These are phyloP conservation scores for Teunomyces cretensis DNA, from an alignment of 805 yeast species.

Conservation along the genomic window DNA sequence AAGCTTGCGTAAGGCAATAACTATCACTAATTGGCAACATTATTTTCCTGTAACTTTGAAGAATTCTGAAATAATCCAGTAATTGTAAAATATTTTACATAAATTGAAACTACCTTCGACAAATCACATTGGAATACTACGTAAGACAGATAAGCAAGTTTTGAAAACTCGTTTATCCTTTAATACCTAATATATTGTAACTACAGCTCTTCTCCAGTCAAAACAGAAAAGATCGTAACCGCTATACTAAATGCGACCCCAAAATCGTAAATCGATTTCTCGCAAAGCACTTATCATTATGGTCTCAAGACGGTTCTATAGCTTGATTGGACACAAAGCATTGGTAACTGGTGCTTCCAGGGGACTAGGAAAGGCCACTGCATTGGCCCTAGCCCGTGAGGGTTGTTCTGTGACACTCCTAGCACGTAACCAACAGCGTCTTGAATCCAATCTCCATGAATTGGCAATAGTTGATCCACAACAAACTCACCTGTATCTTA, in stretches of 20 bases:
- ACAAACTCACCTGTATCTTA: slow-evolving; percentile 31
- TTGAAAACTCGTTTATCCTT: too few species aligned
- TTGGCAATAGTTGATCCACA: slow-evolving; percentile 12
- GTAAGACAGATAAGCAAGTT: too few species aligned
- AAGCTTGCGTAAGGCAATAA: too few species aligned
- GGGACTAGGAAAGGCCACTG: slow-evolving; percentile 65
- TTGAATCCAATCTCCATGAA: slow-evolving; percentile 25
- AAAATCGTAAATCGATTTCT: neutral
- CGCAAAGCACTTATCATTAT: neutral
- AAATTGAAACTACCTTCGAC: too few species aligned
- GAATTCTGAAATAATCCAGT: too few species aligned
- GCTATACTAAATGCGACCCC: neutral
- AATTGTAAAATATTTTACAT: too few species aligned
- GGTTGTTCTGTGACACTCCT: slow-evolving; percentile 56
- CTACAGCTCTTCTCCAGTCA: too few species aligned
- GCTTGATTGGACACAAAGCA: slow-evolving; percentile 33
- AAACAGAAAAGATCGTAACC: neutral
- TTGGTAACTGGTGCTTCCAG: slow-evolving; percentile 68
- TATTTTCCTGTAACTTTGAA: too few species aligned
- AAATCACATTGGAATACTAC: too few species aligned
- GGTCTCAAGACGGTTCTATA: neutral
- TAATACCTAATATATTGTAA: too few species aligned
- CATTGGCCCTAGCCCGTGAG: slow-evolving; percentile 44
- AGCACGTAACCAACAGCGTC: slow-evolving; percentile 43
- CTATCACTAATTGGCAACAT: too few species aligned